These are phyloP conservation scores for Hymenoscyphus linearis DNA, from an alignment of 2,329 filamentous ascomycete species.

Conservation along the genomic window DNA sequence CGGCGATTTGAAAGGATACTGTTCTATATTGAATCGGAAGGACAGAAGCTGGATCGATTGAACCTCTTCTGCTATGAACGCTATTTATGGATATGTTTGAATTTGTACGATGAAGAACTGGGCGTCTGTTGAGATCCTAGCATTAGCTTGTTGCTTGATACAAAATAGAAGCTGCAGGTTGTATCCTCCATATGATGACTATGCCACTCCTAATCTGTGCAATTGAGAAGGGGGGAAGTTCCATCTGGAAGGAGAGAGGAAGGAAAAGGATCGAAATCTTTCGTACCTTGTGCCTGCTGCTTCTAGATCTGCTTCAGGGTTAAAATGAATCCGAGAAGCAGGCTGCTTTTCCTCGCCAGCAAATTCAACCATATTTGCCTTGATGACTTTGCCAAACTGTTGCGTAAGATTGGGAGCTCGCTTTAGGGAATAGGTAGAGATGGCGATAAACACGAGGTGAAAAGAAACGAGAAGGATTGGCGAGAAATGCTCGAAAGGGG, in stretches of 20 bases:
- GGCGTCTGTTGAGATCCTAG: neutral
- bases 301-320: constrained; percentile 20
- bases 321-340: constrained; percentile 25
- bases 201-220: too few species aligned
- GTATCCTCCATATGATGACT: too few species aligned
- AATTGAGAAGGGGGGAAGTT: too few species aligned
- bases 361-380: constrained; percentile 21
- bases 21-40: constrained; percentile 52
- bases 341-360: constrained; percentile 17
- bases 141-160: neutral
- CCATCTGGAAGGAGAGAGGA: neutral
- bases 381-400: neutral
- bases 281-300: constrained; percentile 12
- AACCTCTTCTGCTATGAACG: constrained; percentile 25
- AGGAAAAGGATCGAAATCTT: neutral
- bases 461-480: neutral
- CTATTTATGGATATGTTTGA: constrained; percentile 29
- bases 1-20: constrained; percentile 52
- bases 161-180: too few species aligned
- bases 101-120: constrained; percentile 22
- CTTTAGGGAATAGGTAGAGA: neutral
- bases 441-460: neutral
- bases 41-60: constrained; percentile 37
- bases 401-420: neutral
- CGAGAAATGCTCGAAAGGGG: neutral